Conservation (phyloP, 352 stramenopile species). For the Plasmopara halstedii region DNA sequence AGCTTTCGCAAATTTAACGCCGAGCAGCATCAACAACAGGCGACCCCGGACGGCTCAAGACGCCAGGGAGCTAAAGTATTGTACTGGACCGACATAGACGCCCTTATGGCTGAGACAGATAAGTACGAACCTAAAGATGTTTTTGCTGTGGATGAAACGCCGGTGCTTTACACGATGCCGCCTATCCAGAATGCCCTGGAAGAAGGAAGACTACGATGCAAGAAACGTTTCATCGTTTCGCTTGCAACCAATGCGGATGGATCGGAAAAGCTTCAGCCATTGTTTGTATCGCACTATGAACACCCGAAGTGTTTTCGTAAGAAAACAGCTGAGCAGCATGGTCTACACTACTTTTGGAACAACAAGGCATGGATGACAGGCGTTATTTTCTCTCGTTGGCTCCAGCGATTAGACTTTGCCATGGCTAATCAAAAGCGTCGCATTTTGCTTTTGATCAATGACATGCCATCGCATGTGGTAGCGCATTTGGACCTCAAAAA, state of each 20-base stretch:
- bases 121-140: slow-evolving; percentile 71
- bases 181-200: slow-evolving; percentile 38
- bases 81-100: slow-evolving; percentile 54
- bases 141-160: slow-evolving; percentile 71
- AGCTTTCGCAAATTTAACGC: slow-evolving; percentile 80
- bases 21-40: slow-evolving; percentile 30
- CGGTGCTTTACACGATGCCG: slow-evolving; percentile 64
- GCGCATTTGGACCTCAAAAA: slow-evolving; percentile 70
- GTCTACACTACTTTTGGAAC: slow-evolving; percentile 80
- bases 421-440: slow-evolving; percentile 71
- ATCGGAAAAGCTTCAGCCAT: slow-evolving; percentile 65
- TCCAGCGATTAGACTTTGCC: slow-evolving; percentile 70
- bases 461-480: slow-evolving; percentile 68
- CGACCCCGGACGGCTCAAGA: not conserved
- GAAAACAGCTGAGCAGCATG: slow-evolving; percentile 69
- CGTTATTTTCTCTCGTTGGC: slow-evolving; percentile 77
- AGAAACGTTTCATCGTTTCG: slow-evolving; percentile 66
- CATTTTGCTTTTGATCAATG: slow-evolving; percentile 74
- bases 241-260: slow-evolving; percentile 62
- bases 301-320: slow-evolving; percentile 71
- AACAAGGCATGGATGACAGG: slow-evolving; percentile 78
- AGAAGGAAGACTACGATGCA: slow-evolving; percentile 44
- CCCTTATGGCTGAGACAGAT: slow-evolving; percentile 51
- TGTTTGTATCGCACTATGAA: slow-evolving; percentile 77
- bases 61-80: slow-evolving; percentile 28